A percentile compares a stretch with the other conserved stretches of the same genome.
Evolutionary conservation across 495 filamentous ascomycete genomes (phyloP).

Genomic region (Amphirosellinia nigrospora): DNA sequence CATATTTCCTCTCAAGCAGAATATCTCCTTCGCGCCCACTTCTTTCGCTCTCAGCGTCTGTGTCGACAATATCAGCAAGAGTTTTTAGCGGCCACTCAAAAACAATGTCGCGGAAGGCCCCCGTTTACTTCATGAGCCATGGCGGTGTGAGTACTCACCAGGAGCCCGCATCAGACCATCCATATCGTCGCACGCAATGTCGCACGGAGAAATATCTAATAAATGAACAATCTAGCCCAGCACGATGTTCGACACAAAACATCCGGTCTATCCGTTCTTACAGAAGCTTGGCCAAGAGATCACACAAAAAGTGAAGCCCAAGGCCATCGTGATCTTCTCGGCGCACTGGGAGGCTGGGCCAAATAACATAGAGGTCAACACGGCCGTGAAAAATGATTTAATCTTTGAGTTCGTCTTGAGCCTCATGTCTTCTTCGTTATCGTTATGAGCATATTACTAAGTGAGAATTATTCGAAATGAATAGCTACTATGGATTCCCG

Average conservation of each 20-base stretch:
- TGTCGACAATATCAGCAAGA: slow-evolving; percentile 24
- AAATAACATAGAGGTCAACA: slow-evolving; percentile 73
- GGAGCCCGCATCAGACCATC: background rate
- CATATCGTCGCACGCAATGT: background rate
- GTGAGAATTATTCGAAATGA: background rate
- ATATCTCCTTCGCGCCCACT: slow-evolving; percentile 26
- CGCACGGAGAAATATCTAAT: slow-evolving; percentile 16
- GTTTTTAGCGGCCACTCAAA: background rate
- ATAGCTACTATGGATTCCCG: slow-evolving; percentile 81
- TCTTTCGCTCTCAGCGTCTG: slow-evolving; percentile 28
- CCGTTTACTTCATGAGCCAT: slow-evolving; percentile 82
- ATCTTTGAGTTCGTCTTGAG: slow-evolving; percentile 73
- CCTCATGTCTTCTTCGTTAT: background rate
- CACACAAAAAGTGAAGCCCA: slow-evolving; percentile 77
- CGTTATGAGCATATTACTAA: background rate
- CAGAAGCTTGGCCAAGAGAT: slow-evolving; percentile 77
- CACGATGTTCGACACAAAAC: slow-evolving; percentile 73
- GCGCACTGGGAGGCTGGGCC: slow-evolving; percentile 79
- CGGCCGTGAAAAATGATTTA: slow-evolving; percentile 68
- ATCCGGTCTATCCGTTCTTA: slow-evolving; percentile 77
- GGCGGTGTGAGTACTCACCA: slow-evolving; percentile 65
- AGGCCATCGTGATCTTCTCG: slow-evolving; percentile 84
- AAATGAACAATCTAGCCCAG: slow-evolving; percentile 64
- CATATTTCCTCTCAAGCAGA: slow-evolving; percentile 31
- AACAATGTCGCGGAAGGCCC: slow-evolving; percentile 50